These are phyloP conservation scores for Penicillium sp. DNA, from an alignment of 2,329 filamentous ascomycete species.

Conservation along the genomic window DNA sequence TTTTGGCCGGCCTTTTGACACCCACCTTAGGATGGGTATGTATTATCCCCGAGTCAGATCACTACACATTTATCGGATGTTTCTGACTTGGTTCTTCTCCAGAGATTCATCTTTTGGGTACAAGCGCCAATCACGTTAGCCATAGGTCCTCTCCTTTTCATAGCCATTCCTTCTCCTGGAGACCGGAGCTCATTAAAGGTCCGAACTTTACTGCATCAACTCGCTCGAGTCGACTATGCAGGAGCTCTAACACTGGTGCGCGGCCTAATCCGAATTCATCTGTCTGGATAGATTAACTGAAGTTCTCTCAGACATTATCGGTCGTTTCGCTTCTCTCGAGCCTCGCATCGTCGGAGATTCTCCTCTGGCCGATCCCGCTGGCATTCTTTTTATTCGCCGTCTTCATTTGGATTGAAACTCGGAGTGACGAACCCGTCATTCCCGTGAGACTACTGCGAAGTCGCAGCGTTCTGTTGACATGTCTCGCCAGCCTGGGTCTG, in stretches of 20 bases:
- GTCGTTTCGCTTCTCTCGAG: constrained; percentile 75
- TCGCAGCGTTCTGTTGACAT: constrained; percentile 72
- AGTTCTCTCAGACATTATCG: constrained; percentile 55
- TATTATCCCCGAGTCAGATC: too few species aligned
- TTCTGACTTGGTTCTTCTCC: neutral
- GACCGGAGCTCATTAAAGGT: constrained; percentile 42
- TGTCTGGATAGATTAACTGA: constrained; percentile 5
- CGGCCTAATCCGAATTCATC: neutral
- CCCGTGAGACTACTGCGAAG: constrained; percentile 72
- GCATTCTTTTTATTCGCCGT: constrained; percentile 62
- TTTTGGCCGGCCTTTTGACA: constrained; percentile 69
- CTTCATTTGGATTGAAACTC: constrained; percentile 66
- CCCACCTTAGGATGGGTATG: constrained; percentile 71
- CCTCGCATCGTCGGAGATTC: constrained; percentile 67
- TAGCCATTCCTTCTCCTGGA: constrained; percentile 63
- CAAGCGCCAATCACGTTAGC: constrained; percentile 69
- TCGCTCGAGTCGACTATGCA: constrained; percentile 73
- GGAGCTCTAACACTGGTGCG: constrained; percentile 70
- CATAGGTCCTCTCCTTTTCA: constrained; percentile 65
- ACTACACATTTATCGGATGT: too few species aligned
- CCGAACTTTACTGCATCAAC: constrained; percentile 54
- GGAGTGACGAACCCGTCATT: constrained; percentile 72
- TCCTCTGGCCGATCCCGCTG: constrained; percentile 62
- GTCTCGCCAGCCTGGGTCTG: constrained; percentile 73
- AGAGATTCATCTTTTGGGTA: constrained; percentile 74